Evolutionary conservation across 2,329 filamentous ascomycete species (phyloP).

Genomic region (Esteya vermicola): DNA sequence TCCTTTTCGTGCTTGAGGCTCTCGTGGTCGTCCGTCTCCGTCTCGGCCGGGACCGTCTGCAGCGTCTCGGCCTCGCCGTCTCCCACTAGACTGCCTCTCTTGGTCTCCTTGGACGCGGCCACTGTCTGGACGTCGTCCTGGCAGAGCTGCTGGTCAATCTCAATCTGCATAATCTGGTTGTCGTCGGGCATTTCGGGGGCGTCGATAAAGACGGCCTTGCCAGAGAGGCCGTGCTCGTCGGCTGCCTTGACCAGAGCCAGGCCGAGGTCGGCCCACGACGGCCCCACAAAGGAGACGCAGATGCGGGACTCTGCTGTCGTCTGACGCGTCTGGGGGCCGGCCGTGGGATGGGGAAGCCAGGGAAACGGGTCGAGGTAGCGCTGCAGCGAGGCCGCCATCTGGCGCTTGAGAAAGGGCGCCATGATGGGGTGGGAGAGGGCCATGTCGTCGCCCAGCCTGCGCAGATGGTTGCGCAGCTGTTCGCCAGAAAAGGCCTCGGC

Average conservation of each 20-base stretch:
- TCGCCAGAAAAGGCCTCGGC: constrained; percentile 50
- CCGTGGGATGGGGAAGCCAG: constrained; percentile 41
- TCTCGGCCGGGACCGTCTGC: background rate
- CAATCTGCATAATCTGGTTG: constrained; percentile 23
- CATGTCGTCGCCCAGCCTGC: constrained; percentile 38
- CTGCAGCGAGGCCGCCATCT: constrained; percentile 34
- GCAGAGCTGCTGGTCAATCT: constrained; percentile 21
- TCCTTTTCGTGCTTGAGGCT: background rate
- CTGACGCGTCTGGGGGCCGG: background rate
- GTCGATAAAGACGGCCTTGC: constrained; percentile 20
- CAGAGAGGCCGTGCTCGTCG: constrained; percentile 19
- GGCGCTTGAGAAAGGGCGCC: constrained; percentile 37
- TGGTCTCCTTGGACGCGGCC: background rate
- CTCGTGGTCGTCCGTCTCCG: constrained; percentile 1
- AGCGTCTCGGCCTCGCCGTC: too few species aligned
- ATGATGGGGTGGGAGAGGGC: constrained; percentile 47
- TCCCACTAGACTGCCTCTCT: too few species aligned
- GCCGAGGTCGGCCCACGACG: constrained; percentile 29
- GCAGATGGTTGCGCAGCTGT: constrained; percentile 41
- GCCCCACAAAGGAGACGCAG: constrained; percentile 16
- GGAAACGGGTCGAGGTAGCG: constrained; percentile 47
- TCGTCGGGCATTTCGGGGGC: constrained; percentile 22
- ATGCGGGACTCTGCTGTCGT: constrained; percentile 9
- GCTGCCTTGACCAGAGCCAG: constrained; percentile 23
- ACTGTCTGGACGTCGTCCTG: background rate